Conservation (phyloP, 495 filamentous ascomycete genomes). For the Cladorrhinum samala region DNA sequence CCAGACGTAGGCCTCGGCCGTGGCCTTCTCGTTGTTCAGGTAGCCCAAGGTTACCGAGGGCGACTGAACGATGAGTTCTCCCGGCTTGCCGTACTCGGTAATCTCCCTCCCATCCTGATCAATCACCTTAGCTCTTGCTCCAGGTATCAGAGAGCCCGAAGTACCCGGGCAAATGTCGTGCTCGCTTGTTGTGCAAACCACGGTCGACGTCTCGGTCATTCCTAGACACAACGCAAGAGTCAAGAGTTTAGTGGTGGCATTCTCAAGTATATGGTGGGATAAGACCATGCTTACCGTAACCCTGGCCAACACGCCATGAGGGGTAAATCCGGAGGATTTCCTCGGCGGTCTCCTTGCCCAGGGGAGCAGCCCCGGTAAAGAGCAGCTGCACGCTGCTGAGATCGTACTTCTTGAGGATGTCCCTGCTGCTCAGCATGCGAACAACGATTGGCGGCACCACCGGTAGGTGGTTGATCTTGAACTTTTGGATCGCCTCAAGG, state of each 20-base stretch:
- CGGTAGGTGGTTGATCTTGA: conserved; percentile 63
- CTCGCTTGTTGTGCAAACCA: conserved; percentile 59
- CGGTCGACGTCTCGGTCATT: conserved; percentile 75
- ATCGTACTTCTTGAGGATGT: conserved; percentile 62
- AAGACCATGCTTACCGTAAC: too few relatives aligned
- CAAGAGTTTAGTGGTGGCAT: too few relatives aligned
- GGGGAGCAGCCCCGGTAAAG: conserved; percentile 79
- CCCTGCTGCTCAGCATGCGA: conserved; percentile 62
- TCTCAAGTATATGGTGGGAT: too few relatives aligned
- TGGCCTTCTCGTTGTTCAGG: conserved; percentile 78
- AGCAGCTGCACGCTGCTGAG: conserved; percentile 59
- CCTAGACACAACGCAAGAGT: conserved; percentile 36
- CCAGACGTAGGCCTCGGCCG: conserved; percentile 67
- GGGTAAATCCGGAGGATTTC: conserved; percentile 62
- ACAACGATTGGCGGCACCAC: conserved; percentile 86
- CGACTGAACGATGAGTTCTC: conserved; percentile 71
- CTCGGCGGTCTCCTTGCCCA: conserved; percentile 71
- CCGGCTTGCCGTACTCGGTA: conserved; percentile 65
- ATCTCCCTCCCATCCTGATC: conserved; percentile 71
- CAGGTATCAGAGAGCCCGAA: conserved; percentile 66
- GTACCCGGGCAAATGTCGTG: conserved; percentile 67
- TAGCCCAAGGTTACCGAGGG: conserved; percentile 80
- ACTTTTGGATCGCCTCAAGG: conserved; percentile 62
- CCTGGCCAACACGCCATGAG: conserved; percentile 63
- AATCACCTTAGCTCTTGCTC: conserved; percentile 61